Conservation (phyloP, 140 eudicot genomes). For the Bidens hawaiensis region DNA sequence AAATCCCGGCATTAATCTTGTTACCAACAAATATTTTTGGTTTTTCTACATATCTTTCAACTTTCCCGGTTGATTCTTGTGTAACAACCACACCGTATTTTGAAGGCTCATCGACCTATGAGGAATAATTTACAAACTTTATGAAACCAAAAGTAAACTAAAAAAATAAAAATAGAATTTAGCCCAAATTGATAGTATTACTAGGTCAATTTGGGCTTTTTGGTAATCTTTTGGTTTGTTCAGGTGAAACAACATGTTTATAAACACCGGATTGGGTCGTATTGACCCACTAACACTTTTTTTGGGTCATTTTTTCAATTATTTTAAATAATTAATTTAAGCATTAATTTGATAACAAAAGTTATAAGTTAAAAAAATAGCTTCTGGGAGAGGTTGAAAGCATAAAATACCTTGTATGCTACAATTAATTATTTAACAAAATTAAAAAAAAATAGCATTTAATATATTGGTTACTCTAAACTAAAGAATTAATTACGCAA, state of each 20-base stretch:
- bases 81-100: constrained; percentile 3
- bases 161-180: neutral
- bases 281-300: neutral
- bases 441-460: neutral
- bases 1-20: constrained; percentile 8
- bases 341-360: neutral
- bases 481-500: too few relatives aligned
- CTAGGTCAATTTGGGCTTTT: neutral
- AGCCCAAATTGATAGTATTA: neutral
- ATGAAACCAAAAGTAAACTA: neutral
- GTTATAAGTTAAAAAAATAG: too few relatives aligned
- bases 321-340: neutral
- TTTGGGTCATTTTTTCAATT: neutral
- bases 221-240: neutral
- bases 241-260: neutral
- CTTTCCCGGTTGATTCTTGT: neutral
- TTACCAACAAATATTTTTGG: constrained; percentile 5
- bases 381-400: neutral
- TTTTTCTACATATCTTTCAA: constrained; percentile 1
- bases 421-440: neutral
- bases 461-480: neutral
- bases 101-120: neutral
- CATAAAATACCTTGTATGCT: neutral
- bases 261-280: neutral
- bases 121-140: neutral